Evolutionary conservation across 805 yeast species (phyloP), one percentile per base, ranked within the genome.

Genomic region (Candida endomychidarum): DNA sequence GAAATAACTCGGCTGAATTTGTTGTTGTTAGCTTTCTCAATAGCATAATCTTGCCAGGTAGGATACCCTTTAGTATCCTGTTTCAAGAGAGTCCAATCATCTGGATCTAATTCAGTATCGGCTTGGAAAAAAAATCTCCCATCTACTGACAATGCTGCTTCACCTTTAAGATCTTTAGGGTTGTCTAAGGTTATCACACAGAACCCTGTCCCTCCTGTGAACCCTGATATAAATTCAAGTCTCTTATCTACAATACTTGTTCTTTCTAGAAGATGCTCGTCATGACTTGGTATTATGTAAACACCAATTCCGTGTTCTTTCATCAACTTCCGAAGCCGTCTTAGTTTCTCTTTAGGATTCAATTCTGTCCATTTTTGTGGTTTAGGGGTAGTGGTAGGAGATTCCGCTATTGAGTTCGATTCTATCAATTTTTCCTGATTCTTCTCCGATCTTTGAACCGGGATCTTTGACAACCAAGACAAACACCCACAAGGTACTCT

Each of bases 91-190:
- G 65, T 62, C 98, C 98, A 93, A 32, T 52, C 40, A 55, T 81
- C 80, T 28, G 63, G 56, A 57, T 87, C 95, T 40, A 93, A 67
- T 63, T 93, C 91, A 41, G 81, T 77, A 15, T 75, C 78, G 1
- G 98, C 98, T 64, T 93, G 99, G 43, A 86, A 69, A 60, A 88
- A 93, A 66, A 93, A 93, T 48, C 99, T 73, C 1, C 98, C 97
- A 62, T 93, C 99, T 0, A 98, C 93, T 8, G 95, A 80, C 37
- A 93, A 65, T 0, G 83, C 86, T 9, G 96, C 95, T 35, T 78
- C 75, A 1, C 88, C 87, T 10, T 65, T 66, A 12, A 77, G 67
- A 2, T 54, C 51, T 1, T 67, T 72, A 34, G 61, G 70, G 39
- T 66, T 64, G 22, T 59, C 61, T 29, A 65, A 53, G 21, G 96